Conservation (phyloP, 2,329 filamentous ascomycete genomes). For the Fusarium redolens region DNA sequence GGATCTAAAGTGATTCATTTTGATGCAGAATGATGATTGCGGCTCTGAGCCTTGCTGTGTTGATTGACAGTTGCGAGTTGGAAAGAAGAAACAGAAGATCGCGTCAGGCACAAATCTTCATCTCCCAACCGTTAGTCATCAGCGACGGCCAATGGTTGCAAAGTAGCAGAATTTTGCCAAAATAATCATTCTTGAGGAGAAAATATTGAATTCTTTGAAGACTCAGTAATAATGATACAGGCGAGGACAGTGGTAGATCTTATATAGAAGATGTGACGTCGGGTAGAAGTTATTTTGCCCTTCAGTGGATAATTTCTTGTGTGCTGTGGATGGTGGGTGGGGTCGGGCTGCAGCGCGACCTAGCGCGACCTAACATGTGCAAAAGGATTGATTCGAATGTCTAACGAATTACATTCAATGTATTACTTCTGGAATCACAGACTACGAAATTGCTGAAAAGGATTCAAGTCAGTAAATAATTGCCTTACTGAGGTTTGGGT, state of each 20-base stretch:
- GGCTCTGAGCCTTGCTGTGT: background rate
- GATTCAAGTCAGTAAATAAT: no score
- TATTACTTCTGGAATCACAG: no score
- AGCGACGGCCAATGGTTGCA: background rate
- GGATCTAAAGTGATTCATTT: background rate
- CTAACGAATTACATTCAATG: background rate
- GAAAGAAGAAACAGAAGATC: no score
- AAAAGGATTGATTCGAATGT: background rate
- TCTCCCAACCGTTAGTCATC: background rate
- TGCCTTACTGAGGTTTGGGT: no score
- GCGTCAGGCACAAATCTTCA: no score
- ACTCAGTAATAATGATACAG: fast-evolving
- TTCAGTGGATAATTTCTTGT: background rate
- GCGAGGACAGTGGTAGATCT: fast-evolving
- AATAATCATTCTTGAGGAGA: background rate
- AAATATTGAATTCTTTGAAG: background rate
- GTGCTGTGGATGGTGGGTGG: background rate
- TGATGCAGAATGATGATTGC: background rate
- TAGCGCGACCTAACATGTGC: no score
- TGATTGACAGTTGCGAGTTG: background rate
- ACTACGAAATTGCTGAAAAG: no score
- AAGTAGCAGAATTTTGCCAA: fast-evolving
- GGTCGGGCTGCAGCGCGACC: background rate
- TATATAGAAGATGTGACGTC: background rate
- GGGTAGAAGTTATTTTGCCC: background rate